Base-by-base conservation (phyloP, 768 basidiomycete species). In the Lentinula guzmanii region DNA sequence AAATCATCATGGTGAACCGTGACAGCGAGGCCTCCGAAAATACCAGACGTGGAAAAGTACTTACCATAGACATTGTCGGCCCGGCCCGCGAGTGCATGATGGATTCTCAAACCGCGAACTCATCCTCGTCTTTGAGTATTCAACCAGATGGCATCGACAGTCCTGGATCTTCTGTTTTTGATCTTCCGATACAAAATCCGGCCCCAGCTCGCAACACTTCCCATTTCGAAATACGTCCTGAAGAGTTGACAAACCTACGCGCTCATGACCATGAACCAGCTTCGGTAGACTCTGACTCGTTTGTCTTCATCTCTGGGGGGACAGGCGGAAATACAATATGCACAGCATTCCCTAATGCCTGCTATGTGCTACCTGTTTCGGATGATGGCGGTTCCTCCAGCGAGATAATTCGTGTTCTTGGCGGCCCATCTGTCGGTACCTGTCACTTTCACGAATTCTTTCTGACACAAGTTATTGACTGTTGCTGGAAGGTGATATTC, bases 301-400 rank as follows among this genome's bases (percentile, higher is more conserved):
- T 82, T 70, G 71, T 95, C 6, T 82, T 97, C 54, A 83, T 98
- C 59, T 95, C 93, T 54, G 95, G 95, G 0, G 95, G 95, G n/a
- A 94, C 94, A 37, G 95, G 95, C 45, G 93, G 93, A 53, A 98
- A 98, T 70, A 82, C 90, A 21, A 90, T 98, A 65, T 94, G 92
- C 65, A 78, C 89, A 43, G 92, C 93, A 2, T 97, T 98, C 69
- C 81, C 80, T 2, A 73, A 79, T 16, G 86, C 90, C 24, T 88
- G 85, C 68, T 93, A 95, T 68, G 87, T 95, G 28, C 78, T 98
- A 37, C 95, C 95, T 5, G 92, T 98, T 35, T 95, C 93, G 5
- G 95, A 98, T 70, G 94, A 98, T 71, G 95, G 95, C 1, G 95
- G 95, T 48, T 94, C 92, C 3, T 96, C 94, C 2, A 91, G 91